Base-by-base conservation (phyloP, 169 alveolate genomes). In the Plasmodium falciparum region DNA sequence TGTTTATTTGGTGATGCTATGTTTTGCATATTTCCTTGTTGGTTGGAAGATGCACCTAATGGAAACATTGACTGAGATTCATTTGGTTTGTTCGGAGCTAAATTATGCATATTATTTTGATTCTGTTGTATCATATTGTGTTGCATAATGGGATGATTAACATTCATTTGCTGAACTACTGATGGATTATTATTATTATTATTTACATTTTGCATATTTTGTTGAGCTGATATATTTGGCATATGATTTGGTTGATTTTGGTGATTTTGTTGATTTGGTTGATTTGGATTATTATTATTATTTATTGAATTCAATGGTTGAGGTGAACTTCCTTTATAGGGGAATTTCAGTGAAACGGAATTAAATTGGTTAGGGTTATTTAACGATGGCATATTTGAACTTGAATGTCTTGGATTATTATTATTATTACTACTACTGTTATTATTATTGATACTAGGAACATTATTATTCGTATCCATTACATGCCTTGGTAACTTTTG, bases 401-500 rank as follows among this genome's bases (percentile, higher is more conserved):
- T 69, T 3, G 50, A 13, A 54, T 73, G 56, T 54, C 73, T 69
- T 83, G 49, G 91, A 15, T n/a, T 13, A 83, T 63, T 83, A 58
- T 71, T 61, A 61, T 61, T 61, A 61, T 61, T 61, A 61, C 33
- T 61, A 26, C 24, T 61, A 12, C 9, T 39, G 47, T 39, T 39
- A 5, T 39, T 39, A 39, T 39, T 39, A n/a, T 26, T 67, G 17
- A 6, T 33, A 33, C 62, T 39, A 7, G 47, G 47, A 39, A n/a
- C 75, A 50, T 39, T 59, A 66, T 78, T 56, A 12, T 20, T 45
- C 1, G 75, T 20, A 66, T 33, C 20, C 73, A 69, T 83, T 45
- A 49, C 54, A 56, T 17, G 73, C 62, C 83, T 83, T 56, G 70
- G 71, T 20, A 69, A 59, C 26, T 78, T 78, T 70, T 78, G 83